phyloP scores from a whole-genome alignment of 169 alveolate species.

The Sarcocystis neurona region DNA sequence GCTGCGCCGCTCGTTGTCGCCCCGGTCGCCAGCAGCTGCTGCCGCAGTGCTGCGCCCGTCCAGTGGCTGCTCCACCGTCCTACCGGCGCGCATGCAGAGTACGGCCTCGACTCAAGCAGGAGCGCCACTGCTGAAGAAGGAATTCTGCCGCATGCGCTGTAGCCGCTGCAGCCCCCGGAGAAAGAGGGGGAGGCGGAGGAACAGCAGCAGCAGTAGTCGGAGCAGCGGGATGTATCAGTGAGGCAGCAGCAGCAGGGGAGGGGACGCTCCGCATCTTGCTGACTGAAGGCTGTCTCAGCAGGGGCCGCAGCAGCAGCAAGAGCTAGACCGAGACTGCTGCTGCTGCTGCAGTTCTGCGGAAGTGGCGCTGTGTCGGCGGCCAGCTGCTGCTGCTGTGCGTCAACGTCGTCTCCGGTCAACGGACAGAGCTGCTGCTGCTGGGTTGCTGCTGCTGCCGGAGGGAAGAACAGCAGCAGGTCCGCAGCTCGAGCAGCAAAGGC shows the following conservation, averaged over 20 bases:
- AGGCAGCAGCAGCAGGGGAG: not conserved
- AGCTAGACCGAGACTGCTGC: not conserved
- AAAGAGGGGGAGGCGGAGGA: not conserved
- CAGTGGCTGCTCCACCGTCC: conserved; percentile 39
- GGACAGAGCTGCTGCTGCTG: not conserved
- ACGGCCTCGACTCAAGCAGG: not conserved
- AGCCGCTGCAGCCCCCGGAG: not conserved
- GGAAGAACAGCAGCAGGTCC: not conserved
- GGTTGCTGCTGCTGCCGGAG: not conserved
- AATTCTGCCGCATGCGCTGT: not conserved
- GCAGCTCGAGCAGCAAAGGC: not conserved
- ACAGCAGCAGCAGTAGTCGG: not conserved
- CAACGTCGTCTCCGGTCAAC: not conserved
- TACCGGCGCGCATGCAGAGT: not conserved
- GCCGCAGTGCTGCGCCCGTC: not conserved
- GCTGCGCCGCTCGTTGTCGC: conserved; percentile 8
- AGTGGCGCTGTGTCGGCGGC: not conserved
- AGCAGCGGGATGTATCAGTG: not conserved
- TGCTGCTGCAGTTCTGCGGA: not conserved
- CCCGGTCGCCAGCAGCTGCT: not conserved
- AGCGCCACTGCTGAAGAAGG: not conserved
- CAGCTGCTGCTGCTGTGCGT: not conserved
- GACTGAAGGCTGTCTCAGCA: not conserved
- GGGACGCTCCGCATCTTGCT: not conserved
- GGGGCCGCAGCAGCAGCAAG: not conserved